Percentiles rank a stretch among this genome's conserved stretches.
Conservation (phyloP, 805 yeast species). For the Kregervanrija pseudodelftensis region DNA sequence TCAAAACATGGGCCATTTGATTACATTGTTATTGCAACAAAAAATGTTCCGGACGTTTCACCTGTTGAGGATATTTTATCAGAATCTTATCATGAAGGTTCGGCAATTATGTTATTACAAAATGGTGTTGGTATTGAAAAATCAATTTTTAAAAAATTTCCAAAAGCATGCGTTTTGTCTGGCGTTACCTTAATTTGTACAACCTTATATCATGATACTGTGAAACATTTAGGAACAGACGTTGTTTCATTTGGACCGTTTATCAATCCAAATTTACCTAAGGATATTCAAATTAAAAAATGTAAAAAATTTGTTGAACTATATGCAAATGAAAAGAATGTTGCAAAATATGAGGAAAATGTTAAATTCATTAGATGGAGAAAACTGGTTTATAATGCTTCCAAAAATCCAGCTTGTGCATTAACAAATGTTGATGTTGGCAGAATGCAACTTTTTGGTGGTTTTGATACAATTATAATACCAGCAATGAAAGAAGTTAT, state of each 20-base stretch:
- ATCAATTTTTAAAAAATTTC: constrained; percentile 25
- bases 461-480: constrained; percentile 18
- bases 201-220: constrained; percentile 21
- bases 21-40: constrained; percentile 32
- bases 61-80: constrained; percentile 32
- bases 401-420: constrained; percentile 38
- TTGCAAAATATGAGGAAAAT: constrained; percentile 24
- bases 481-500: constrained; percentile 40
- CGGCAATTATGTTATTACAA: constrained; percentile 31
- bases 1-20: constrained; percentile 39
- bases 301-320: constrained; percentile 26
- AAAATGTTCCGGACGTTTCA: constrained; percentile 59
- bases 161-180: constrained; percentile 28
- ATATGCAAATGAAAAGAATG: constrained; percentile 26
- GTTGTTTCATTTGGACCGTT: constrained; percentile 27
- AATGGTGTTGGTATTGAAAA: constrained; percentile 34
- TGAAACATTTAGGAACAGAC: constrained; percentile 29
- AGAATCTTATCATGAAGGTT: constrained; percentile 26
- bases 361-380: constrained; percentile 36
- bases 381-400: constrained; percentile 39
- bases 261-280: constrained; percentile 24
- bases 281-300: constrained; percentile 17
- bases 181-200: constrained; percentile 34
- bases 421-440: constrained; percentile 34
- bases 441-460: constrained; percentile 22